These are phyloP conservation scores for Rachicladosporium sp. DNA, from an alignment of 2,329 filamentous ascomycete genomes.

Conservation along the genomic window DNA sequence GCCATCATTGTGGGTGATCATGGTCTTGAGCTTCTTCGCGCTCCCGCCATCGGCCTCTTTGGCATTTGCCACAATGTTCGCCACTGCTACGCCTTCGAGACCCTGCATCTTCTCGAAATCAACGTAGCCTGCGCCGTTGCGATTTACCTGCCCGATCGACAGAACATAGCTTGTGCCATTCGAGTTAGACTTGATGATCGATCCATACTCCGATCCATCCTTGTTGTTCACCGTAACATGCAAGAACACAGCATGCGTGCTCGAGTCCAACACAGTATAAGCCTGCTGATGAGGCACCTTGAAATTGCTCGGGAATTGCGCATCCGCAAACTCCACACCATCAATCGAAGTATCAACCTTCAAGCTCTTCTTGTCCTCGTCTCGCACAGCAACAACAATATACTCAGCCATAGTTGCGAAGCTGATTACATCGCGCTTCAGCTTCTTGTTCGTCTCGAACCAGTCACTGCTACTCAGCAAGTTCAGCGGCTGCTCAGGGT, in stretches of 20 bases:
- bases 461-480: constrained; percentile 70
- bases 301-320: constrained; percentile 78
- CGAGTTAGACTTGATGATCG: constrained; percentile 94
- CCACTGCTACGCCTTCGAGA: constrained; percentile 77
- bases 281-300: constrained; percentile 63
- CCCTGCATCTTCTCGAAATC: constrained; percentile 95
- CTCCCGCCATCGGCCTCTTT: constrained; percentile 50
- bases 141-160: constrained; percentile 70
- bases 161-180: constrained; percentile 93
- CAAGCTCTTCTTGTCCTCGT: constrained; percentile 54
- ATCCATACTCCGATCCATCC: constrained; percentile 59
- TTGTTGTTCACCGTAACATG: constrained; percentile 70
- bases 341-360: constrained; percentile 76
- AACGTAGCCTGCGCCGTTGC: constrained; percentile 63
- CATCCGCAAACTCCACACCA: constrained; percentile 67
- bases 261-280: constrained; percentile 91
- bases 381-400: constrained; percentile 69
- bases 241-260: constrained; percentile 84
- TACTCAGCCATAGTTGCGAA: constrained; percentile 97
- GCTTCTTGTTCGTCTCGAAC: constrained; percentile 53
- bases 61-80: constrained; percentile 71
- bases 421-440: constrained; percentile 60
- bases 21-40: constrained; percentile 71
- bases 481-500: constrained; percentile 44
- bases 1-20: constrained; percentile 94